Evolutionary conservation across 345 rosid species (phyloP), one percentile per base, ranked within the genome.

Genomic region (Sapria himalayana): DNA sequence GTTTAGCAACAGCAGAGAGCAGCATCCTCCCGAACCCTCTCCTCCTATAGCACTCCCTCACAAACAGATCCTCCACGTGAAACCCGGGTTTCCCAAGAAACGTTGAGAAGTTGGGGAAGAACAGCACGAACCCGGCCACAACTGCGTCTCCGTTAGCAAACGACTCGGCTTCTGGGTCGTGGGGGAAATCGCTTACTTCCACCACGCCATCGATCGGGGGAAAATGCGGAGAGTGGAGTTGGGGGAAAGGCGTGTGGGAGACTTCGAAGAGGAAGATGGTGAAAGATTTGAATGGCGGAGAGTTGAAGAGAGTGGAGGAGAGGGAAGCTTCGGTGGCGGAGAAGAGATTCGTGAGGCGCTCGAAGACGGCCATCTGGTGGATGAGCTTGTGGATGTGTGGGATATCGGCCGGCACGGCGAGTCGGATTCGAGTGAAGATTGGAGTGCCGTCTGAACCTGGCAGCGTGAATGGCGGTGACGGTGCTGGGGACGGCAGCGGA

Each of bases 311-410:
- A 0, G 85, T 74, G 52, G 82, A 39, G 2, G 80, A 15, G 56
- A 81, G 92, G 46, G 70, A 53, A 22, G 81, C 42, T 39, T 89
- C 94, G 7, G 94, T 81, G 57, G 94, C 94, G 51, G 71, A 34
- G 72, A 46, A 81, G 54, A 61, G 69, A 45, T 82, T 58, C 8
- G 77, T 42, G 3, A 89, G 85, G 4, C 58, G 63, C 43, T 89
- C 93, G 56, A 79, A 89, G 41, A 76, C 77, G 13, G 94, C 94
- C 94, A 89, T 69, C 22, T 71, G 94, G 66, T 74, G 65, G 57
- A 79, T 89, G 12, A 78, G 72, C 34, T 76, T 82, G 84, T 74
- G 81, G 60, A 89, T 70, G 74, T 58, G 68, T 33, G 91, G 91
- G 37, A 74, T 74, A 54, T 89, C 94, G 10, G 58, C 16, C 0